Evolutionary conservation across 2,329 filamentous ascomycete genomes (phyloP).

Genomic region (Zasmidium citrigriseum): DNA sequence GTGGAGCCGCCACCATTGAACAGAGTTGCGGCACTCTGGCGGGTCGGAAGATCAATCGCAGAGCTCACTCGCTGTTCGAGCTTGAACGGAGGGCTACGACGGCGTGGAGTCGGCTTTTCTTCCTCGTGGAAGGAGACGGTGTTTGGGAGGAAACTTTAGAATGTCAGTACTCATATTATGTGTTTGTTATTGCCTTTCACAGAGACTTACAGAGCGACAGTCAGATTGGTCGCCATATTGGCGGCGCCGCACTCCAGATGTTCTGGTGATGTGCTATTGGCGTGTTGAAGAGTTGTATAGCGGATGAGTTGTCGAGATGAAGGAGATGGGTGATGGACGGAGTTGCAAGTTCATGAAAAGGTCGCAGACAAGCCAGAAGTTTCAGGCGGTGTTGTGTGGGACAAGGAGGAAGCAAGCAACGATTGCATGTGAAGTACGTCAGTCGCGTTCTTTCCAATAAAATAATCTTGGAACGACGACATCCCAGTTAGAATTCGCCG

Average conservation of each 20-base stretch:
- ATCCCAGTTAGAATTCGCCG: background rate
- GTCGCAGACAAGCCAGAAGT: background rate
- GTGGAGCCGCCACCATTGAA: constrained; percentile 32
- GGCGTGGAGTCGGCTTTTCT: constrained; percentile 26
- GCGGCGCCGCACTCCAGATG: background rate
- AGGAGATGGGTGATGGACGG: background rate
- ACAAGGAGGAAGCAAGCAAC: constrained; percentile 1
- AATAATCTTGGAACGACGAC: background rate
- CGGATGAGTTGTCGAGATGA: background rate
- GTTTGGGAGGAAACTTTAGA: constrained; percentile 81
- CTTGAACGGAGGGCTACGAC: constrained; percentile 24
- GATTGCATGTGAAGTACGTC: constrained; percentile 11
- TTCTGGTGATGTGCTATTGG: background rate
- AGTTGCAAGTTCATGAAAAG: background rate
- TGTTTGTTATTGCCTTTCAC: too few relatives aligned
- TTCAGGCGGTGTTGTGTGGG: background rate
- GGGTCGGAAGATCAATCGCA: constrained; percentile 34
- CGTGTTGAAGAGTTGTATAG: background rate
- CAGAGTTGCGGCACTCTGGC: constrained; percentile 38
- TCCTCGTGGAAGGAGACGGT: constrained; percentile 73
- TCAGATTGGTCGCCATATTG: constrained; percentile 32
- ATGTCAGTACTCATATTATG: constrained; percentile 7
- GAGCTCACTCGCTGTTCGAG: constrained; percentile 47
- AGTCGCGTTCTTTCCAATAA: background rate
- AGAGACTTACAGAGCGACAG: constrained; percentile 38